A percentile compares a stretch with the other conserved stretches of the same genome.
Conservation (phyloP, 1,139 yeast species). For the Candida sanyaensis region DNA sequence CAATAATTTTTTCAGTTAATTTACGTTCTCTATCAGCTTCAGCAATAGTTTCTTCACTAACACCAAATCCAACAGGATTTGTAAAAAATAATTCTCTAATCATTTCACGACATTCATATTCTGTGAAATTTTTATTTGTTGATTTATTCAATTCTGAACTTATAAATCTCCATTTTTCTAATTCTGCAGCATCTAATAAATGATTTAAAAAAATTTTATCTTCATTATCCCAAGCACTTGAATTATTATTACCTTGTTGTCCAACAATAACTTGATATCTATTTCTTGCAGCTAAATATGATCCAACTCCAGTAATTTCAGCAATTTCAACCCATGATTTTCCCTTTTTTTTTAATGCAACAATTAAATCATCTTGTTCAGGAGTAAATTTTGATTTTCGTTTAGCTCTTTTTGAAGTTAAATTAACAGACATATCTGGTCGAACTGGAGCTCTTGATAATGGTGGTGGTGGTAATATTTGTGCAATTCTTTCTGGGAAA, state of each 20-base stretch:
- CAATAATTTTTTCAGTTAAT: conserved; percentile 38
- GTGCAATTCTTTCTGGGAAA: conserved; percentile 19
- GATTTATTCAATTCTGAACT: conserved; percentile 62
- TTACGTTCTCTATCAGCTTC: conserved; percentile 42
- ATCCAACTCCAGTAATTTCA: conserved; percentile 62
- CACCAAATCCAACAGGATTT: conserved; percentile 61
- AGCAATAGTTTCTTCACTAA: conserved; percentile 44
- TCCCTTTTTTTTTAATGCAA: conserved; percentile 62
- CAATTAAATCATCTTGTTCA: conserved; percentile 68
- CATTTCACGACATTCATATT: conserved; percentile 57
- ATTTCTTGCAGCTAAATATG: conserved; percentile 73
- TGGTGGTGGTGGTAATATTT: conserved; percentile 41
- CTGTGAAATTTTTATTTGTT: conserved; percentile 56
- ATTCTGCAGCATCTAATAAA: conserved; percentile 66
- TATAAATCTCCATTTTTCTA: conserved; percentile 69
- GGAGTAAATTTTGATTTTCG: conserved; percentile 67
- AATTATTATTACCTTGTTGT: conserved; percentile 75
- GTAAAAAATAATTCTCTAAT: conserved; percentile 54
- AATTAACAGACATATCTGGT: conserved; percentile 27
- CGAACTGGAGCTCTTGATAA: conserved; percentile 31
- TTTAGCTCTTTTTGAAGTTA: conserved; percentile 51
- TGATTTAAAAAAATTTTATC: conserved; percentile 56
- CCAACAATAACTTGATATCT: conserved; percentile 81
- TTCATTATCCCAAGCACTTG: conserved; percentile 62
- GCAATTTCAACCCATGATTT: conserved; percentile 78